A percentile compares a stretch with the other conserved stretches of the same genome.
Conservation (phyloP, 768 basidiomycete genomes). For the Xerocomus spinulosus region DNA sequence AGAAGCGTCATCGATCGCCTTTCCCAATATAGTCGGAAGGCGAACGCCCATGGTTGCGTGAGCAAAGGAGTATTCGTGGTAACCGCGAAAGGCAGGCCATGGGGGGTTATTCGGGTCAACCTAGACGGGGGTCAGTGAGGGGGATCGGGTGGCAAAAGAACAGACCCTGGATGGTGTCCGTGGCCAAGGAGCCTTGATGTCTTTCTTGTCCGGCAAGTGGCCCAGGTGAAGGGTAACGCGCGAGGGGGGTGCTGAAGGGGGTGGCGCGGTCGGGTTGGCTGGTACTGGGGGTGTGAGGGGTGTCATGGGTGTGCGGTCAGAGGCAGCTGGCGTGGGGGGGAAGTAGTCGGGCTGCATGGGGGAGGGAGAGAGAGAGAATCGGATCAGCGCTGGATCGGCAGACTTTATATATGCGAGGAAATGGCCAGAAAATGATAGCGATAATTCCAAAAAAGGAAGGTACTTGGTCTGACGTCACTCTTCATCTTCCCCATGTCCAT, state of each 20-base stretch:
- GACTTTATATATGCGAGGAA: conserved; percentile 23
- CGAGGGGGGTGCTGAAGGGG: conserved; percentile 38
- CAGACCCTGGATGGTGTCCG: conserved; percentile 65
- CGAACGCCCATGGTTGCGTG: conserved; percentile 96
- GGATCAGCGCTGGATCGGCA: no score
- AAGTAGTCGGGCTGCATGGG: conserved; percentile 18
- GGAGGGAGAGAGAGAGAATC: no score
- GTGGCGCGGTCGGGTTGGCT: conserved; percentile 6
- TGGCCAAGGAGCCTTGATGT: conserved; percentile 69
- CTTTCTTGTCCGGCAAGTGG: conserved; percentile 68
- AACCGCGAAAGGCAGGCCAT: conserved; percentile 76
- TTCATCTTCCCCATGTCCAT: conserved; percentile 4
- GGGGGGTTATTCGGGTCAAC: conserved; percentile 83
- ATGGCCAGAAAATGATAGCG: conserved; percentile 5
- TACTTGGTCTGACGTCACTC: conserved; percentile 26
- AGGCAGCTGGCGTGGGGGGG: conserved; percentile 29
- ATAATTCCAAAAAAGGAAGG: conserved; percentile 28
- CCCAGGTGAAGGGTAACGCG: conserved; percentile 70
- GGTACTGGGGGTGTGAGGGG: not conserved
- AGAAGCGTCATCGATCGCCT: conserved; percentile 89
- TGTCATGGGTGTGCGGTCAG: conserved; percentile 20
- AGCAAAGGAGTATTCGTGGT: conserved; percentile 78
- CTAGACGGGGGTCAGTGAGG: conserved; percentile 29
- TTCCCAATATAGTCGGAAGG: conserved; percentile 91
- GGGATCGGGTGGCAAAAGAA: conserved; percentile 14